A percentile compares a stretch with the other conserved stretches of the same genome.
Conservation (phyloP, 1,284 basidiomycete species). For the Sphagnurus paluster region DNA sequence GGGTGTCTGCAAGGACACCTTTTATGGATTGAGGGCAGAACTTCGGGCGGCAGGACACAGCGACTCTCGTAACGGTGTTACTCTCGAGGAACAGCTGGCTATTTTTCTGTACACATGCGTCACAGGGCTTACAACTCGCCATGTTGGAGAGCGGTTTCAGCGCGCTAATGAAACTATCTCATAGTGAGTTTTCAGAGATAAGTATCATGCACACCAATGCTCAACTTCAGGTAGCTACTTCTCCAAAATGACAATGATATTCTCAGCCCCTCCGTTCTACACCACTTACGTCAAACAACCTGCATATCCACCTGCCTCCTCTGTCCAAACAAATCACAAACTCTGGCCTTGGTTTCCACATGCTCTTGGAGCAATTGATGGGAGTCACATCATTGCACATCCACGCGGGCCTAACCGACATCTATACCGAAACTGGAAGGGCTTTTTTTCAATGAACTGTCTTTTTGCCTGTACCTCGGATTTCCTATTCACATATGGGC, state of each 20-base stretch:
- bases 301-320: constrained; percentile 1
- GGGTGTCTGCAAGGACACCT: constrained; percentile 28
- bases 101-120: constrained; percentile 35
- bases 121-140: constrained; percentile 27
- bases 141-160: constrained; percentile 34
- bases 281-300: constrained; percentile 8
- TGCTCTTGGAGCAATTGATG: constrained; percentile 14
- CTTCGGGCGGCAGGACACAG: constrained; percentile 9
- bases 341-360: constrained; percentile 11
- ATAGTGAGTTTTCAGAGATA: constrained; percentile 19
- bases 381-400: constrained; percentile 13
- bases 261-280: constrained; percentile 16
- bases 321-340: constrained; percentile 17
- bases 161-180: constrained; percentile 30
- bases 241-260: constrained; percentile 11
- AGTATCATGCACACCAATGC: background rate
- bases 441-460: constrained; percentile 13
- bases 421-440: constrained; percentile 14
- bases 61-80: constrained; percentile 3
- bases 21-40: constrained; percentile 21
- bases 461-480: constrained; percentile 14
- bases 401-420: constrained; percentile 6
- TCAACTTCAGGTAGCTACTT: constrained; percentile 20
- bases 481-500: constrained; percentile 19
- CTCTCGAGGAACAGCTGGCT: constrained; percentile 27